A percentile compares a stretch with the other conserved stretches of the same genome.
phyloP scores from a whole-genome alignment of 2,329 filamentous ascomycete species.

The Mycosphaerella sp. region DNA sequence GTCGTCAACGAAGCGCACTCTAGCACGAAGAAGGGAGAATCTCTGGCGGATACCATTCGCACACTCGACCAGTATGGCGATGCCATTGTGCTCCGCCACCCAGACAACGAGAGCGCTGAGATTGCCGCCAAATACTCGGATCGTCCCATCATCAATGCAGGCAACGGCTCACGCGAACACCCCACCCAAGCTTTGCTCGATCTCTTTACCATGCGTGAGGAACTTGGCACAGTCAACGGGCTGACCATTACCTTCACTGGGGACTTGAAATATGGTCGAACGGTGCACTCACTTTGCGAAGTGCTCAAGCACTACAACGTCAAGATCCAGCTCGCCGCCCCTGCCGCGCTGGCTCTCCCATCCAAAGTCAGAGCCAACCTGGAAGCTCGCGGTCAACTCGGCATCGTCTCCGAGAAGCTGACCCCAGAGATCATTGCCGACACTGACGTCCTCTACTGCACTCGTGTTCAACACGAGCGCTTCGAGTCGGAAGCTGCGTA shows the following conservation, averaged over 20 bases:
- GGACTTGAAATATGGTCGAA: conserved; percentile 86
- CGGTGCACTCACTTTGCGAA: conserved; percentile 91
- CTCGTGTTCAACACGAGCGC: conserved; percentile 90
- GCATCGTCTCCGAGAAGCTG: conserved; percentile 67
- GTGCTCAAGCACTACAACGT: conserved; percentile 95
- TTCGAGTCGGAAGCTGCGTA: conserved; percentile 78
- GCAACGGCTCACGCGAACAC: conserved; percentile 92
- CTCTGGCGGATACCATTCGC: conserved; percentile 84
- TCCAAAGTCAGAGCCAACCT: conserved; percentile 66
- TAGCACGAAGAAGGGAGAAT: conserved; percentile 90
- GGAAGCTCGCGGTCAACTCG: conserved; percentile 65
- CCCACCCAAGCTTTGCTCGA: conserved; percentile 97
- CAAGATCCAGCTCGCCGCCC: conserved; percentile 83
- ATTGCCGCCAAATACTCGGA: conserved; percentile 79
- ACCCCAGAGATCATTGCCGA: conserved; percentile 79
- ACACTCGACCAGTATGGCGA: conserved; percentile 93
- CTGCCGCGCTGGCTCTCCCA: conserved; percentile 70
- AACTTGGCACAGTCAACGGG: conserved; percentile 89
- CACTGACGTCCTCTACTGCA: conserved; percentile 94
- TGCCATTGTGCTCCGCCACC: conserved; percentile 92
- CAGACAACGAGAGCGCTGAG: conserved; percentile 71
- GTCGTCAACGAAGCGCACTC: conserved; percentile 76
- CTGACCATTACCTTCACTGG: conserved; percentile 94
- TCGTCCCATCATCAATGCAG: conserved; percentile 93
- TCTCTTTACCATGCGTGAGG: conserved; percentile 96